These are phyloP conservation scores for Cadophora luteo-olivacea DNA, from an alignment of 2,329 filamentous ascomycete genomes.

Conservation along the genomic window DNA sequence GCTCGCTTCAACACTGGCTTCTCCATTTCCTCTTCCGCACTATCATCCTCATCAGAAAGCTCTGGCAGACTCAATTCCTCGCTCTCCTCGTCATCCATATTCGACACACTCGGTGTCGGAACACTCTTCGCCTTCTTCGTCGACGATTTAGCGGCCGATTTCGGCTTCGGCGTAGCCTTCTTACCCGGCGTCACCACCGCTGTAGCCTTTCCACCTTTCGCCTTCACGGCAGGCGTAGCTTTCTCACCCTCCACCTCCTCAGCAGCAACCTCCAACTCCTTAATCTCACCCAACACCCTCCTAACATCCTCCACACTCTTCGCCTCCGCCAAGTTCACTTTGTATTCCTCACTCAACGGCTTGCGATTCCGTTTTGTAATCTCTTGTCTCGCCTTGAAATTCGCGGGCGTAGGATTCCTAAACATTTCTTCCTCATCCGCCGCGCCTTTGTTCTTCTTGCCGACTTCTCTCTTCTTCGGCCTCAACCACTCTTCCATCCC, in stretches of 20 bases:
- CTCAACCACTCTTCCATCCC: constrained; percentile 91
- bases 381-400: constrained; percentile 40
- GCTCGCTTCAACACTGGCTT: constrained; percentile 5
- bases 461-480: constrained; percentile 76
- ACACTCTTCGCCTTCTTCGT: constrained; percentile 44
- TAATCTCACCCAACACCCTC: constrained; percentile 38
- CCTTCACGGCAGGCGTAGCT: constrained; percentile 21
- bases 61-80: constrained; percentile 48
- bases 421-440: constrained; percentile 46
- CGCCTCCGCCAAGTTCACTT: constrained; percentile 33
- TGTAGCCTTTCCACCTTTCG: constrained; percentile 29
- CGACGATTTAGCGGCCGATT: constrained; percentile 33
- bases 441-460: constrained; percentile 47
- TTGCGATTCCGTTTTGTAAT: constrained; percentile 32
- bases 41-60: constrained; percentile 46
- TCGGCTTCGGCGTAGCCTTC: constrained; percentile 11
- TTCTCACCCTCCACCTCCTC: constrained; percentile 22
- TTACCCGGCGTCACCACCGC: constrained; percentile 33
- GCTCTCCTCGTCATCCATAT: constrained; percentile 44
- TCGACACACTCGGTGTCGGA: constrained; percentile 51
- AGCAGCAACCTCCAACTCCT: constrained; percentile 21
- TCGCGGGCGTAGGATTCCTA: constrained; percentile 40
- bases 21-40: neutral
- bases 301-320: constrained; percentile 36
- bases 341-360: constrained; percentile 33